A percentile compares a stretch with the other conserved stretches of the same genome.
These are phyloP conservation scores for Pseudocercospora musae DNA, from an alignment of 2,329 filamentous ascomycete genomes.

Conservation along the genomic window DNA sequence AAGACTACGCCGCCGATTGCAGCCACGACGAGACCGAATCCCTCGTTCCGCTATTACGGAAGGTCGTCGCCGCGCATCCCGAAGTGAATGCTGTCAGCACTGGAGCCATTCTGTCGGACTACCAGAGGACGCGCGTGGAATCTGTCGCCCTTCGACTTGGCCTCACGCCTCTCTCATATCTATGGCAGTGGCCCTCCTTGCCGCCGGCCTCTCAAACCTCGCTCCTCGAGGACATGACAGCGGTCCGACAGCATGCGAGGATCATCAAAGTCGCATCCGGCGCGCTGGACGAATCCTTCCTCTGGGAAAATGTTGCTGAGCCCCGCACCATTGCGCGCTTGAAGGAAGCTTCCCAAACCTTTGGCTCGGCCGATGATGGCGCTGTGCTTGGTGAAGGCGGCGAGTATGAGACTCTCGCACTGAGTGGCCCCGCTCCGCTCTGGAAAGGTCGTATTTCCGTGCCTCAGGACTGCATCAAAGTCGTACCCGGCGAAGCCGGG, in stretches of 20 bases:
- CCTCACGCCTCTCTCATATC: slow-evolving; percentile 75
- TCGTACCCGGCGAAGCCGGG: slow-evolving; percentile 69
- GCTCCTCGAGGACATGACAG: slow-evolving; percentile 77
- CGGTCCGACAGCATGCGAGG: slow-evolving; percentile 74
- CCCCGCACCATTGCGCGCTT: slow-evolving; percentile 46
- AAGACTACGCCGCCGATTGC: slow-evolving; percentile 60
- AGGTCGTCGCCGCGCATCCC: slow-evolving; percentile 67
- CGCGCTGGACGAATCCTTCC: slow-evolving; percentile 72
- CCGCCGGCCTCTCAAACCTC: slow-evolving; percentile 50
- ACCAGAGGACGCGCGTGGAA: slow-evolving; percentile 94
- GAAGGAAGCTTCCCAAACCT: slow-evolving; percentile 59
- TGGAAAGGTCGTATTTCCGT: slow-evolving; percentile 72
- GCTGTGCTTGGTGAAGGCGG: slow-evolving; percentile 87
- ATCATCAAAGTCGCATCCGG: slow-evolving; percentile 94
- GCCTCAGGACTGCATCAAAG: slow-evolving; percentile 49
- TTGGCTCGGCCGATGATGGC: slow-evolving; percentile 63
- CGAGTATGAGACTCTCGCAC: slow-evolving; percentile 89
- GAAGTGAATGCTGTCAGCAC: slow-evolving; percentile 82
- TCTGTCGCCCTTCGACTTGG: slow-evolving; percentile 83
- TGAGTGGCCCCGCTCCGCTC: slow-evolving; percentile 70
- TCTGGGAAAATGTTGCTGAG: slow-evolving; percentile 77
- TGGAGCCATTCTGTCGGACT: slow-evolving; percentile 89
- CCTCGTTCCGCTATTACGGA: slow-evolving; percentile 69
- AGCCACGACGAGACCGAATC: slow-evolving; percentile 80
- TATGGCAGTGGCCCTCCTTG: slow-evolving; percentile 86